Evolutionary conservation across 2,329 filamentous ascomycete species (phyloP), one percentile per base, ranked within the genome.

Genomic region (Cephalotrichum gorgonifer): DNA sequence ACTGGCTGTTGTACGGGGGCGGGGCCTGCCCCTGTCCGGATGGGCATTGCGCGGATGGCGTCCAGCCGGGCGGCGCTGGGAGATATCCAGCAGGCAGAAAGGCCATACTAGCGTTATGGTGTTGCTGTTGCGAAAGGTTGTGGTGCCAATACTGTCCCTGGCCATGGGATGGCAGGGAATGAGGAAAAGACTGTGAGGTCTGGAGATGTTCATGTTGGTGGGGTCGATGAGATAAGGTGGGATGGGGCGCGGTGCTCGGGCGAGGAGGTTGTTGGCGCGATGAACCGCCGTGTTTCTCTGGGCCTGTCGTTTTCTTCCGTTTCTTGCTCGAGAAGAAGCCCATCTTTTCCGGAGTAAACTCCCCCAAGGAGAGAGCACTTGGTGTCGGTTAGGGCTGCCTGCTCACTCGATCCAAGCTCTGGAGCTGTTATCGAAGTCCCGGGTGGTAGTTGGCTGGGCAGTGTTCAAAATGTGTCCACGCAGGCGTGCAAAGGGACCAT

Each of bases 21-120:
- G 43, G 48, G 4, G 31, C 27, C 17, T 39, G 23, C 15, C 31
- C 27, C 17, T 39, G 23, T 8, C 31, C 26, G 9, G 35, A 8
- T 26, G 43, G 50, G 45, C 17, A 39, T 53, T 17, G 55, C 51
- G 17, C 26, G 48, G 45, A 33, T 15, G 54, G 51, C 38, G 43
- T 52, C 57, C 59, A 53, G 31, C 53, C 51, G 48, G 58, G 43
- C 38, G 57, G 55, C 44, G 58, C 43, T 27, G 58, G 42, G 14
- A 58, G 57, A 46, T 55, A 58, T 14, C 55, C 56, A 1, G 56
- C 52, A 3, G 57, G 52, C 17, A 56, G 57, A 42, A 52, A 53
- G 11, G 41, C 41, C 30, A 38, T 46, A 4, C 7, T 55, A 56
- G 31, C 52, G 55, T 47, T 54, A 59, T 7, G 55, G 3, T 55